Base-by-base conservation (phyloP, 2,329 filamentous ascomycete genomes). In the Venturiaceae sp. region DNA sequence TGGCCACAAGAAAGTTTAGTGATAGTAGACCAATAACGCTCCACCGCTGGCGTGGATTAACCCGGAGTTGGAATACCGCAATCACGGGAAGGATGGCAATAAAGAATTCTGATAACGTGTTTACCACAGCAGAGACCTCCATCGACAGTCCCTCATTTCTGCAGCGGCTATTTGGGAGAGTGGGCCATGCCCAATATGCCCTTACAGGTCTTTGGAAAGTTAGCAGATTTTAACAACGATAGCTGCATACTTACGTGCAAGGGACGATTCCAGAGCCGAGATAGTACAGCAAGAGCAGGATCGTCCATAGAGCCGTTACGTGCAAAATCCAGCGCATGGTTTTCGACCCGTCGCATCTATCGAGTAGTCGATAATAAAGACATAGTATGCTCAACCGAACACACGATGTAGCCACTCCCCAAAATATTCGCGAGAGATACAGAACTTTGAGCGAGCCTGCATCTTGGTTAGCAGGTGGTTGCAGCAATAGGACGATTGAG, bases 341-440 rank as follows among this genome's bases (percentile, higher is more conserved):
- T 66, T 69, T 69, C 1, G 52, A 62, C 55, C 67, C 69, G 1
- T 68, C 69, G n/a, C 69, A 69, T 60, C 76, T 72, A 9, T 69
- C 61, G 13, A 77, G 66, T 9, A 77, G 66, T 13, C 75, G 70
- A 55, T 76, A 76, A 61, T 77, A 78, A 62, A 77, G 75, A 62
- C 66, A 71, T 33, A 76, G 69, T 6, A 78, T 65, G 0, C 73
- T 75, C 19, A 77, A 66, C 16, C 75, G 67, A 0, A 74, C 75
- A 58, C 75, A 76, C 0, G 71, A 73, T 1, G 74, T 67, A 72
- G 14, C 68, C 64, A 2, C 68, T 70, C 61, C 76, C 77, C 2
- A 74, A 64, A 7, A 75, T 56, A 62, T 77, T 77, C 4, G 74
- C 68, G 1, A 66, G 64, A 63, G 77, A 71, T 3, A 72, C 74